A percentile compares a stretch with the other conserved stretches of the same genome.
Conservation (phyloP, 1,284 basidiomycete species). For the Mrakiaceae sp. region DNA sequence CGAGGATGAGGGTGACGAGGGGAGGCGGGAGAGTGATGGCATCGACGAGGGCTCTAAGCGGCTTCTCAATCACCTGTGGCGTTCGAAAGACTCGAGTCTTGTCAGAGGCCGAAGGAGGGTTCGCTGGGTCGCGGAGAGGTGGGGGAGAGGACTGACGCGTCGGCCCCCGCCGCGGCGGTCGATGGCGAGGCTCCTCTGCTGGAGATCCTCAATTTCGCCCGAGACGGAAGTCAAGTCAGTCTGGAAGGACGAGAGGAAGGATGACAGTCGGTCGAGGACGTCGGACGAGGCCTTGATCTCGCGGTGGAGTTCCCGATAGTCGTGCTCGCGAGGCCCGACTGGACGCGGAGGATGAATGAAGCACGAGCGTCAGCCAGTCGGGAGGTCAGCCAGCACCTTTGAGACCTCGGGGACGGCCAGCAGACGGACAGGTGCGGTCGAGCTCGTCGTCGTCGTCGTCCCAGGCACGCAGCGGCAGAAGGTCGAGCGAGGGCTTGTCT, state of each 20-base stretch:
- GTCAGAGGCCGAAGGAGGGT: background rate
- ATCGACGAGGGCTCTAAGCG: constrained; percentile 64
- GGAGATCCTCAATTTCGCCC: constrained; percentile 86
- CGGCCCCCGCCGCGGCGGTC: constrained; percentile 73
- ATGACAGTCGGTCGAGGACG: constrained; percentile 71
- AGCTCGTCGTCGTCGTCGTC: no score
- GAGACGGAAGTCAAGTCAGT: constrained; percentile 86
- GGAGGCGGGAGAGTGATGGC: constrained; percentile 74
- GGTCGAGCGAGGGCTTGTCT: no score
- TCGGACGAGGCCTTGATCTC: constrained; percentile 25
- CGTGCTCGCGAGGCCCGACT: constrained; percentile 12
- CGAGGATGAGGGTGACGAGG: constrained; percentile 66
- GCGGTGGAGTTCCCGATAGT: constrained; percentile 12
- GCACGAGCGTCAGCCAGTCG: no score
- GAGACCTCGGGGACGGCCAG: no score
- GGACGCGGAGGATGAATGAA: background rate
- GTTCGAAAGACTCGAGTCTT: background rate
- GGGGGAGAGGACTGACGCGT: constrained; percentile 44
- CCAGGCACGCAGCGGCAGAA: no score
- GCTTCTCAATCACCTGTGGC: constrained; percentile 70
- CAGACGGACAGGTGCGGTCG: no score
- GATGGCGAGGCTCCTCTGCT: constrained; percentile 77
- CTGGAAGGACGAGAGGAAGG: constrained; percentile 89
- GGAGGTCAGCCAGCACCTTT: no score
- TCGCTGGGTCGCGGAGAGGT: constrained; percentile 3